Evolutionary conservation across 2,329 filamentous ascomycete species (phyloP).

Genomic region (Aplosporella prunicola): DNA sequence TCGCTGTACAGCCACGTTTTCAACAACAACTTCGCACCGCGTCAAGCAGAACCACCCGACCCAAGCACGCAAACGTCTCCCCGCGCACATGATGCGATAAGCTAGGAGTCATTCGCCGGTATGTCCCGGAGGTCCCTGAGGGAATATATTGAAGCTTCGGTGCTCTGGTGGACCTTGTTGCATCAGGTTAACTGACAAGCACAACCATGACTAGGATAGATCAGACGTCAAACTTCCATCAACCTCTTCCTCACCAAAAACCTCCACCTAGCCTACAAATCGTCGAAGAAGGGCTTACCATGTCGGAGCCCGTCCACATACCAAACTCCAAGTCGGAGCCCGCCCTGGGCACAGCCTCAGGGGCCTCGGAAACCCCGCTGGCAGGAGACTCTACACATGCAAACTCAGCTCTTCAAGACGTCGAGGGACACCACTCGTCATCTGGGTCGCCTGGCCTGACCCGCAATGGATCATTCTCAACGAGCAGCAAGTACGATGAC

Average conservation of each 20-base stretch:
- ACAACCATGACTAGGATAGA: no score
- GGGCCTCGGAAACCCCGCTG: slow-evolving; percentile 21
- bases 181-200: no score
- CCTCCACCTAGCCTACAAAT: slow-evolving; percentile 5
- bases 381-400: slow-evolving; percentile 7
- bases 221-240: background rate
- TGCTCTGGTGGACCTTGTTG: no score
- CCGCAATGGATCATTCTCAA: slow-evolving; percentile 72
- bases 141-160: no score
- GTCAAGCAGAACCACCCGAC: no score
- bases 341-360: slow-evolving; percentile 8
- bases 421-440: slow-evolving; percentile 19
- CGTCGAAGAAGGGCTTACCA: slow-evolving; percentile 11
- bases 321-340: slow-evolving; percentile 13
- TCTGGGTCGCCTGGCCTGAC: slow-evolving; percentile 53
- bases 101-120: slow-evolving; percentile 4
- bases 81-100: slow-evolving; percentile 7
- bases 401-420: slow-evolving; percentile 1
- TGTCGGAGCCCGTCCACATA: slow-evolving; percentile 15
- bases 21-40: slow-evolving; percentile 4
- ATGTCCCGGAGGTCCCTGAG: no score
- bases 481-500: slow-evolving; percentile 74
- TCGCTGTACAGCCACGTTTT: slow-evolving; percentile 1
- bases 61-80: background rate
- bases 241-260: background rate